These are phyloP conservation scores for Verticillium nonalfalfae DNA, from an alignment of 2,329 filamentous ascomycete genomes.

Conservation along the genomic window DNA sequence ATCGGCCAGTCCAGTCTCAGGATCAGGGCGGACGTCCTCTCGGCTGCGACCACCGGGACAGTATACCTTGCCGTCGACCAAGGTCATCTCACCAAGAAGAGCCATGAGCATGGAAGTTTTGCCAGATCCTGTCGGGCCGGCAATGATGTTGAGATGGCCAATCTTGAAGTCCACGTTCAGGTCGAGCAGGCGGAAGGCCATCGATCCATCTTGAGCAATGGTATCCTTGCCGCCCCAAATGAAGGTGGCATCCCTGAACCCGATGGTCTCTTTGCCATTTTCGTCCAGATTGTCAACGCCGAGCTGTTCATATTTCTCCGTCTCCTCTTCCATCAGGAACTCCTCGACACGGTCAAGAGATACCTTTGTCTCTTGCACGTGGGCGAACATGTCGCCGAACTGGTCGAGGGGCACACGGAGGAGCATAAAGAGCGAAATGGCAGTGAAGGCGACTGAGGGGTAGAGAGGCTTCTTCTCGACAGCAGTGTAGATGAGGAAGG, in stretches of 20 bases:
- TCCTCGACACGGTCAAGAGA: constrained; percentile 95
- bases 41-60: constrained; percentile 81
- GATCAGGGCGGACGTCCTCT: constrained; percentile 75
- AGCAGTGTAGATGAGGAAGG: constrained; percentile 87
- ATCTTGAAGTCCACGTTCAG: constrained; percentile 77
- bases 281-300: constrained; percentile 62
- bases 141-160: constrained; percentile 85
- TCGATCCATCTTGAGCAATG: constrained; percentile 57
- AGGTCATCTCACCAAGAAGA: constrained; percentile 90
- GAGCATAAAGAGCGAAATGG: constrained; percentile 90
- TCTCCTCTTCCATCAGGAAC: constrained; percentile 89
- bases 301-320: constrained; percentile 88
- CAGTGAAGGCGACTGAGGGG: constrained; percentile 91
- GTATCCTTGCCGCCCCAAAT: constrained; percentile 74
- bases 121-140: constrained; percentile 87
- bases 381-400: constrained; percentile 96
- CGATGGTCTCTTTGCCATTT: constrained; percentile 67
- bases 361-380: constrained; percentile 95
- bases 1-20: constrained; percentile 80
- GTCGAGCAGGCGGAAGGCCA: constrained; percentile 77
- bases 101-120: constrained; percentile 97
- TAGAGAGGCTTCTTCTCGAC: constrained; percentile 85
- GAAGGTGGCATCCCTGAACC: constrained; percentile 77
- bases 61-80: constrained; percentile 72
- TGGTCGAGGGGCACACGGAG: constrained; percentile 91